Evolutionary conservation across 306 rosid genomes (phyloP), one percentile per base, ranked within the genome.

Genomic region (Rubus parviflorus): DNA sequence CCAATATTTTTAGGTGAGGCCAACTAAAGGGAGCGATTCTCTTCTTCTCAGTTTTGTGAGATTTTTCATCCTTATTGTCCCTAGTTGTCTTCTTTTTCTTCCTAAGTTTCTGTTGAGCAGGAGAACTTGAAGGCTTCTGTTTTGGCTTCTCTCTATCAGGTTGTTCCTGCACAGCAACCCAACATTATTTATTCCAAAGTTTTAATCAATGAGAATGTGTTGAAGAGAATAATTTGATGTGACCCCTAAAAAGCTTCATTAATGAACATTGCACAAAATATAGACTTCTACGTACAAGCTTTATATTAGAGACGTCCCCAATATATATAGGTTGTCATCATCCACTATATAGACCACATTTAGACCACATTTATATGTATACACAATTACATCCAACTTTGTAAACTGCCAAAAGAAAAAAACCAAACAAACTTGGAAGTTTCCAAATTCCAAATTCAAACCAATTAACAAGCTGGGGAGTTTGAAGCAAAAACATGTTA

Each of bases 1-100:
- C 98, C 65, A 93, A 68, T 47, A 88, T 43, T 69, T 87, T 86
- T 25, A 89, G 77, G 75, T 81, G 89, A 35, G 88, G 86, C 98
- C 97, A 93, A 78, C 47, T 78, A n/a, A 64, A 15, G 45, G 86
- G 57, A 78, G 89, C 35, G 19, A 22, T 19, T 20, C 60, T 79
- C 83, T 88, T 93, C 82, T 90, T 93, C 67, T 45, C 72, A 71
- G 20, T 70, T 67, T 82, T 85, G 88, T 48, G 48, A 80, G 83
- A 81, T 63, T 77, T 86, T 68, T 79, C 92, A 75, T 78, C 85
- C 74, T 74, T 89, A 30, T 65, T 81, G 30, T 65, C 12, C 81
- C 19, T 78, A 19, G 75, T 20, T 25, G 16, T 67, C 22, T 51
- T 72, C 19, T 75, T n/a, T n/a, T n/a, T 85, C 70, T 81, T 90